phyloP scores from a whole-genome alignment of 1,284 basidiomycete species.

The Marasmius fiardii region DNA sequence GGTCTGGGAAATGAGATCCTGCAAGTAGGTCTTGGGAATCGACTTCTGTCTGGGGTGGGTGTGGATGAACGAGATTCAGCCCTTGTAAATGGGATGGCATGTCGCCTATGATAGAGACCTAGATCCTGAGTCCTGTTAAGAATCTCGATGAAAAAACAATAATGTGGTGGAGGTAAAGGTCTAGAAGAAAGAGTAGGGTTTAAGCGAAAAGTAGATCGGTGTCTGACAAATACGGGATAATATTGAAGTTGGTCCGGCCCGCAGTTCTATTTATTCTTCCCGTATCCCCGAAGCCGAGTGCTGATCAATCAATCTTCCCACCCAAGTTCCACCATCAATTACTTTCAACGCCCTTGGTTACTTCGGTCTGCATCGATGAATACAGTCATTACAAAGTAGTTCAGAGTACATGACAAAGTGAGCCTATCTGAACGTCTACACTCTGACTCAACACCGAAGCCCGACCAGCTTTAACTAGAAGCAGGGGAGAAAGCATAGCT shows the following conservation, averaged over 20 bases:
- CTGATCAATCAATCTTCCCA: neutral
- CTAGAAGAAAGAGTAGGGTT: neutral
- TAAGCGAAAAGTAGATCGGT: neutral
- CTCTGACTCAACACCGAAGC: too few species aligned
- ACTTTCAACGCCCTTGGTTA: too few species aligned
- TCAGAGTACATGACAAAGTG: too few species aligned
- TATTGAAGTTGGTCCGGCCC: neutral
- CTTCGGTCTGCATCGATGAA: too few species aligned
- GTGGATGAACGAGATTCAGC: constrained; percentile 69
- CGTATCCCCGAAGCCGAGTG: neutral
- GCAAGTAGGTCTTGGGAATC: constrained; percentile 58
- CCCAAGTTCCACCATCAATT: too few species aligned
- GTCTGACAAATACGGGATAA: neutral
- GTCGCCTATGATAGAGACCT: neutral
- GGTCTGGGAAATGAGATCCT: constrained; percentile 62
- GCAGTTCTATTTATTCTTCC: neutral
- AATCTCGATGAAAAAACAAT: constrained; percentile 1
- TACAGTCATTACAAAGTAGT: too few species aligned
- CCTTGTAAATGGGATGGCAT: constrained; percentile 63
- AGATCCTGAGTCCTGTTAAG: constrained; percentile 2
- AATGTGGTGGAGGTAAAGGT: neutral
- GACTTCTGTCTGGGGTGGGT: constrained; percentile 41
- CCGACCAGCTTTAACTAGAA: too few species aligned
- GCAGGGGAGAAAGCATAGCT: too few species aligned
- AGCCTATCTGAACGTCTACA: too few species aligned